Percentiles rank a stretch among this genome's conserved stretches.
Conservation (phyloP, 768 basidiomycete genomes). For the Paxillus rubicundulus region DNA sequence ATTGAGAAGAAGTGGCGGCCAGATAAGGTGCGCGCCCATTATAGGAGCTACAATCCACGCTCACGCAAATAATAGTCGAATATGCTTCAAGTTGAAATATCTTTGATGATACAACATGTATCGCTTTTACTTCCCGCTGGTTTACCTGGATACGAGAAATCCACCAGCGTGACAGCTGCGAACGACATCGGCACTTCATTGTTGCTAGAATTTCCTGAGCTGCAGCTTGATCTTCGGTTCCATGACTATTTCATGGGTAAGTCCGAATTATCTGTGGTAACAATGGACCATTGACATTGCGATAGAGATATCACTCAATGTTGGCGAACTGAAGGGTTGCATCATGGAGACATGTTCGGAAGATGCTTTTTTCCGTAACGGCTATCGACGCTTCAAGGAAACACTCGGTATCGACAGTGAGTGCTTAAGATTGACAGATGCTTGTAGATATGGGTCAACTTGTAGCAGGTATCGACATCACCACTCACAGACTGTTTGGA, state of each 20-base stretch:
- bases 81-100: constrained; percentile 71
- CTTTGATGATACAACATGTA: constrained; percentile 49
- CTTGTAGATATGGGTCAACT: neutral
- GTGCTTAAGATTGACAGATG: constrained; percentile 2
- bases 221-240: constrained; percentile 74
- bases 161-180: constrained; percentile 14
- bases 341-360: constrained; percentile 49
- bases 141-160: constrained; percentile 57
- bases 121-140: constrained; percentile 65
- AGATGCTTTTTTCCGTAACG: constrained; percentile 31
- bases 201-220: constrained; percentile 56
- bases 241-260: constrained; percentile 90
- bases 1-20: constrained; percentile 75
- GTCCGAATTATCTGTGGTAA: constrained; percentile 9
- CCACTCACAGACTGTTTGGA: constrained; percentile 85
- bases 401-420: constrained; percentile 51
- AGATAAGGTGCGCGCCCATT: constrained; percentile 53
- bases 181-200: constrained; percentile 54
- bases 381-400: constrained; percentile 25
- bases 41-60: neutral
- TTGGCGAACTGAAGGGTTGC: constrained; percentile 55
- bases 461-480: constrained; percentile 65
- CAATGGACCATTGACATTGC: constrained; percentile 7
- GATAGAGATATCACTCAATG: constrained; percentile 76
- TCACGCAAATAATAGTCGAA: constrained; percentile 59